These are phyloP conservation scores for Colletotrichum cereale DNA, from an alignment of 2,329 filamentous ascomycete genomes.

Conservation along the genomic window DNA sequence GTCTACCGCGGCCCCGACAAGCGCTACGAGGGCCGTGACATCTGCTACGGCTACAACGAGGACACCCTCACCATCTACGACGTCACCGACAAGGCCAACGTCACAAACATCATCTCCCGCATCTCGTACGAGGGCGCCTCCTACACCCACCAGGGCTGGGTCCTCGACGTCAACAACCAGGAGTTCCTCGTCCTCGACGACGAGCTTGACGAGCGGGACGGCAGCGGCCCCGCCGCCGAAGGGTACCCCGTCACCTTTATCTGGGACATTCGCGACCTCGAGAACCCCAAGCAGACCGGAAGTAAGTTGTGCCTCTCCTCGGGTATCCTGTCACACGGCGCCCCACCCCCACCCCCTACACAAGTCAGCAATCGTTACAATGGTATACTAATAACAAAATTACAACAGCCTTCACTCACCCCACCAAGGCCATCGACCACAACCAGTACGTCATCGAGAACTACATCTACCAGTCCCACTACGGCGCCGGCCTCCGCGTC, in stretches of 20 bases:
- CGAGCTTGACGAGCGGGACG: conserved; percentile 63
- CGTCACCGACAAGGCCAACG: conserved; percentile 61
- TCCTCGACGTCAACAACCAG: conserved; percentile 59
- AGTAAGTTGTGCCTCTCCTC: too few relatives aligned
- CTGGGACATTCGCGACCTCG: conserved; percentile 60
- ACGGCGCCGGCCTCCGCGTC: conserved; percentile 61
- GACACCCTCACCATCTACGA: conserved; percentile 67
- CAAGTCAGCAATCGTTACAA: too few relatives aligned
- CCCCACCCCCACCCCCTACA: too few relatives aligned
- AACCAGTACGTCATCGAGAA: conserved; percentile 62
- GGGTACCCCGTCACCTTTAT: conserved; percentile 64
- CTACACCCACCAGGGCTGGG: conserved; percentile 71
- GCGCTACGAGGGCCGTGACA: conserved; percentile 61
- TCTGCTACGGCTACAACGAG: conserved; percentile 70
- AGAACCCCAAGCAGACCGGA: conserved; percentile 58
- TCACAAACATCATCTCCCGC: conserved; percentile 61
- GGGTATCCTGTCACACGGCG: too few relatives aligned
- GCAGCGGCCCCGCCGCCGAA: conserved; percentile 54
- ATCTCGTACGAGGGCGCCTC: conserved; percentile 68
- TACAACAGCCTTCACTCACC: conserved; percentile 57
- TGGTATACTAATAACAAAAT: conserved; percentile 47
- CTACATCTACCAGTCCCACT: conserved; percentile 63
- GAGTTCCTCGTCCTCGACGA: conserved; percentile 65
- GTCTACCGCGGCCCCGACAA: conserved; percentile 65
- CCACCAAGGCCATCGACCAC: conserved; percentile 59